Base-by-base conservation (phyloP, 257 asterid species). In the Penstemon davidsonii region DNA sequence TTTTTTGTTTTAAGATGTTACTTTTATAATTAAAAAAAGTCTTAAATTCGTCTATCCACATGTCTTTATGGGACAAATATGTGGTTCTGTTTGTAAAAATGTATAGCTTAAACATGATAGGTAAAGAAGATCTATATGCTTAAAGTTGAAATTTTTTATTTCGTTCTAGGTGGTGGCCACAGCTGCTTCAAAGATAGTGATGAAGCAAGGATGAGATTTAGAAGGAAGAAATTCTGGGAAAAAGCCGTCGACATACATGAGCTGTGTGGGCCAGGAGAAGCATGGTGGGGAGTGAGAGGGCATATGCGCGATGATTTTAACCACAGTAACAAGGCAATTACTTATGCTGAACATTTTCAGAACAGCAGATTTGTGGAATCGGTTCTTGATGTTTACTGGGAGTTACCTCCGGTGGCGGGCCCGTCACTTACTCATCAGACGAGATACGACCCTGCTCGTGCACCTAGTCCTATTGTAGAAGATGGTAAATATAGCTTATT, bases 261-360 rank as follows among this genome's bases (percentile, higher is more conserved):
- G 86, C 93, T 94, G 19, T 94, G 99, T 64, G 97, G 97, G 62
- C 84, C 96, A 0, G 95, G 87, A 59, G 99, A 94, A 70, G 92
- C 92, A 66, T 94, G 99, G 99, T 91, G 99, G 99, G 99, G 99
- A 3, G 97, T 90, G 8, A 74, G 87, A 70, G 99, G 99, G 63
- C 75, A 91, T 38, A 83, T 87, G 95, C 96, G 95, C 4, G 99
- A 94, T 47, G 85, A 94, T 71, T 94, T 94, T 59, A 88, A 91
- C 83, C 97, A 91, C 79, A 91, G 95, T 43, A 88, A 87, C 84
- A 88, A 84, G 78, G 83, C 85, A 51, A 94, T 94, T 33, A 59
- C 88, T 18, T 78, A 79, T 41, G 37, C 70, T 2, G 82, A 91
- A 62, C 99, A 94, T 78, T 91, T 88, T 56, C 72, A 86, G 71